Base-by-base conservation (phyloP, 1,139 yeast species). In the Sugiyamaella novakii region DNA sequence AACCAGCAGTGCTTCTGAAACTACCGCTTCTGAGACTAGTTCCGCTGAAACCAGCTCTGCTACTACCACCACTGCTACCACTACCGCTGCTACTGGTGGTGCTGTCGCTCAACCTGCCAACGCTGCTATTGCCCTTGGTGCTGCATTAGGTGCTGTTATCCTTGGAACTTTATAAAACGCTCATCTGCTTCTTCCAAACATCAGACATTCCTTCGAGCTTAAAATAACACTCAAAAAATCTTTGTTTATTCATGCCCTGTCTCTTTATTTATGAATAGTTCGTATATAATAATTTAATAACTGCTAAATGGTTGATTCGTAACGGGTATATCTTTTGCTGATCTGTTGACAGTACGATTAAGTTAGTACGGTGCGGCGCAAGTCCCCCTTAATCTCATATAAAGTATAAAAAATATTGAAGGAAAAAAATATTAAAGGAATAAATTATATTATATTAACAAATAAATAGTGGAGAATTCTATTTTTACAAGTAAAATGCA, bases 101-200 rank as follows among this genome's bases (percentile, higher is more conserved):
- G 54, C 51, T 19, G 53, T 52, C 25, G 48, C 19, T 45, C 44
- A 47, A 37, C 29, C 53, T 19, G 45, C 47, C 19, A 52, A 48
- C 31, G 59, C 56, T 45, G 59, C 56, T 29, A 54, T 48, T 34
- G 57, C 50, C 34, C 29, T 51, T 27, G 61, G 53, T 38, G 55
- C 57, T 43, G 61, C 58, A 30, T 41, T 54, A 38, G 52, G 47
- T 40, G 52, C 43, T 14, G 51, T 41, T 24, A 48, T 44, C 33
- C 41, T 48, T 36, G 42, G 47, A 29, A 24, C 43, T 8, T 30
- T 35, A 24, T 42, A 35, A 41, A 38, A n/a, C 15, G 22, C n/a
- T 18, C 25, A 5, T 8, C 25, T 22, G n/a, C n/a, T n/a, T n/a
- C n/a, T n/a, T 31, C 35, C 35, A 5, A 7, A 5, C 38, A 5